Conservation (phyloP, 345 rosid genomes). For the Arabidopsis thaliana region TAIR10.1 NC_003076.8:18763001-18763500, state of each 20-base stretch:
- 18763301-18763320: constrained; percentile 8
- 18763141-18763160: not conserved
- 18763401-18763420: not conserved
- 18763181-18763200: not conserved
- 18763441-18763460: not conserved
- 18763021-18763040: constrained; percentile 2
- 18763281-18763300: not conserved
- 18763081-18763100: not conserved
- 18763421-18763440: not conserved
- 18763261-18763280: constrained; percentile 1
- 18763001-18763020: constrained; percentile 3
- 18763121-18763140: not conserved
- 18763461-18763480: no score
- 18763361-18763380: not conserved
- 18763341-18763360: not conserved
- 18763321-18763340: not conserved
- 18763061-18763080: not conserved
- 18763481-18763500: no score
- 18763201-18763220: not conserved
- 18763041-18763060: constrained; percentile 27
- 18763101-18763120: constrained; percentile 12
- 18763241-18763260: not conserved
- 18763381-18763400: not conserved
- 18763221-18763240: not conserved
- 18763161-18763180: not conserved